These are phyloP conservation scores for Aspergillus kassunensis DNA, from an alignment of 495 filamentous ascomycete genomes.

Conservation along the genomic window DNA sequence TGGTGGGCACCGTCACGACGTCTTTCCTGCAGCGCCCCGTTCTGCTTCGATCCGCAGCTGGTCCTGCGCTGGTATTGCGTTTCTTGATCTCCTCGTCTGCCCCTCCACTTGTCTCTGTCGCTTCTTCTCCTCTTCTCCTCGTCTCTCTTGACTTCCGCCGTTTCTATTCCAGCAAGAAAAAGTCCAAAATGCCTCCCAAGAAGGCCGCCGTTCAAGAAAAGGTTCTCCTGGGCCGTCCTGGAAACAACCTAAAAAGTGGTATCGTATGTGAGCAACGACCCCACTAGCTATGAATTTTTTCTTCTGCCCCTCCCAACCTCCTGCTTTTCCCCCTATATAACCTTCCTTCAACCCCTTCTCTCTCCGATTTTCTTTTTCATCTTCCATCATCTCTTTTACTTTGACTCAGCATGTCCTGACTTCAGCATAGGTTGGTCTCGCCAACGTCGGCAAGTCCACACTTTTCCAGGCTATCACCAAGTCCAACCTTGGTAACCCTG, in stretches of 20 bases:
- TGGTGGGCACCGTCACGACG: conserved; percentile 40
- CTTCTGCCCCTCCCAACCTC: conserved; percentile 30
- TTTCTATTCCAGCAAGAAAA: conserved; percentile 44
- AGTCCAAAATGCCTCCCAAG: conserved; percentile 50
- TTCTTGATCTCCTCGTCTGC: conserved; percentile 23
- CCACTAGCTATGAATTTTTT: conserved; percentile 31
- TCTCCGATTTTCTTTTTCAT: conserved; percentile 13
- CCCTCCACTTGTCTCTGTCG: conserved; percentile 14
- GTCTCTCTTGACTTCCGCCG: conserved; percentile 34
- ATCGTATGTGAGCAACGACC: conserved; percentile 76
- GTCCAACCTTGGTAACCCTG: conserved; percentile 94
- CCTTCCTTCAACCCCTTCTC: conserved; percentile 15
- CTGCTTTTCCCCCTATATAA: conserved; percentile 19
- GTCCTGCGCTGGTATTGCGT: conserved; percentile 41
- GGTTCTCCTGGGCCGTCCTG: conserved; percentile 78
- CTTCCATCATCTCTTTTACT: conserved; percentile 24
- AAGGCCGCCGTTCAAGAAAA: conserved; percentile 53
- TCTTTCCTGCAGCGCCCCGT: conserved; percentile 24
- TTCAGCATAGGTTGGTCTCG: conserved; percentile 78
- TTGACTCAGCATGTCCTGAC: conserved; percentile 14
- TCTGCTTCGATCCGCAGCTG: conserved; percentile 46
- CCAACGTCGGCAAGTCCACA: conserved; percentile 99
- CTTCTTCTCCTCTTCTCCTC: conserved; percentile 22
- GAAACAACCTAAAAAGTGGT: conserved; percentile 98
- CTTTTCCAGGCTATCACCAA: conserved; percentile 99